Base-by-base conservation (phyloP, 2,329 filamentous ascomycete genomes). In the Knoxdaviesia capensis region DNA sequence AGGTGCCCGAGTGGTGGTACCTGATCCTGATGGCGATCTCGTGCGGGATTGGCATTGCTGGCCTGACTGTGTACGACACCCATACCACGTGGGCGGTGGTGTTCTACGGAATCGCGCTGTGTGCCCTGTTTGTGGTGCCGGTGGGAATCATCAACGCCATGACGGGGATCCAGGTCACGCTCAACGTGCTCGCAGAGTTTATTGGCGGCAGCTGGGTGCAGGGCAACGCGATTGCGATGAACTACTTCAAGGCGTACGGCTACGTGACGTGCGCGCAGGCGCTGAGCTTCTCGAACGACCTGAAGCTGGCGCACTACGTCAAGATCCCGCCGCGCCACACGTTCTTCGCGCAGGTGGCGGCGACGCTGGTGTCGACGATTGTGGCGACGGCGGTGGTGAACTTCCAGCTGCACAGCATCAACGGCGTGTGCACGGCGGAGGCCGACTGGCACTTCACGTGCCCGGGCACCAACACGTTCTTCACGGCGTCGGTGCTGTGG, bases 321-420 rank as follows among this genome's bases (percentile, higher is more conserved):
- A 74, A 74, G 57, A 72, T 77, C 11, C 71, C 73, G 5, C 73
- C 73, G 0, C 64, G 68, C 8, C 64, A 73, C 31, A 69, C 71
- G 4, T 77, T 77, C 48, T 56, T 60, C 28, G 71, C 70, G 1
- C 72, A 77, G 53, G 69, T 76, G 51, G 57, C 68, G 7, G 69
- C 71, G 33, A 76, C 69, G 2, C 57, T 74, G 20, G 54, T 71
- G 20, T 67, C 65, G 39, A 69, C 64, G 1, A 57, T 71, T 38
- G 61, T 70, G 36, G 66, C 63, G 46, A 62, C 64, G 4, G 65
- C 61, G 8, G 62, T 71, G 1, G 52, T 65, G 41, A 63, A 64
- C 46, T 66, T 64, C 51, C 65, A 69, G 51, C 49, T 55, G 37
- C 45, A 52, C 34, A 65, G 62, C 4, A 56, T 57, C 31, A 43